Conservation (phyloP, 345 rosid genomes). For the Populus tremula region DNA sequence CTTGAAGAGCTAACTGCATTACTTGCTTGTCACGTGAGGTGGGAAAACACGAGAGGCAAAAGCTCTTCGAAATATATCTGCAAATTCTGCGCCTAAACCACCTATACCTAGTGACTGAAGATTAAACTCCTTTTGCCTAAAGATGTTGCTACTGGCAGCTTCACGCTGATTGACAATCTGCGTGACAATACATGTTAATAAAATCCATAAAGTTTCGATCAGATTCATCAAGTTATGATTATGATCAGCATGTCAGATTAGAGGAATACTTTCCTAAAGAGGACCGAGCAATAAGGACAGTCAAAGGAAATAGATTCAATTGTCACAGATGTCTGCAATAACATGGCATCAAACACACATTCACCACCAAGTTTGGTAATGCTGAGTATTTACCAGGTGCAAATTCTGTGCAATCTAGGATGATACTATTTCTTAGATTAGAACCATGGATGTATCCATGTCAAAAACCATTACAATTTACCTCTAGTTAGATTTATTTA, state of each 20-base stretch:
- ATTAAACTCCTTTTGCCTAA: slow-evolving; percentile 93
- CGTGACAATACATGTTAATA: slow-evolving; percentile 22
- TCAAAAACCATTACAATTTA: not conserved
- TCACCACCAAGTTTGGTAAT: not conserved
- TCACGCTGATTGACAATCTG: slow-evolving; percentile 97
- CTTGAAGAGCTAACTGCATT: slow-evolving; percentile 26
- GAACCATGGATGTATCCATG: not conserved
- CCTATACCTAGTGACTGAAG: slow-evolving; percentile 95
- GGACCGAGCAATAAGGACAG: not conserved
- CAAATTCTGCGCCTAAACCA: slow-evolving; percentile 97
- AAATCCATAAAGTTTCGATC: slow-evolving; percentile 6
- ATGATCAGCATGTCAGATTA: not conserved
- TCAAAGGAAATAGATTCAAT: not conserved
- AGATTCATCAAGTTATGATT: slow-evolving; percentile 1
- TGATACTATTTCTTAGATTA: not conserved
- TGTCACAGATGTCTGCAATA: not conserved
- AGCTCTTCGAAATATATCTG: slow-evolving; percentile 98
- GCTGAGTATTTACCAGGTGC: not conserved
- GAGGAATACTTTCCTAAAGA: not conserved
- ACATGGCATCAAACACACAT: not conserved
- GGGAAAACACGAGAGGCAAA: slow-evolving; percentile 99
- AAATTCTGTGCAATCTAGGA: not conserved
- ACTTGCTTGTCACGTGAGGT: slow-evolving; percentile 91
- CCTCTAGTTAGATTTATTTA: not conserved
- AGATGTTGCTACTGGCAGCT: slow-evolving; percentile 93